Conservation (phyloP, 2,329 filamentous ascomycete species). For the Cadophora malorum region DNA sequence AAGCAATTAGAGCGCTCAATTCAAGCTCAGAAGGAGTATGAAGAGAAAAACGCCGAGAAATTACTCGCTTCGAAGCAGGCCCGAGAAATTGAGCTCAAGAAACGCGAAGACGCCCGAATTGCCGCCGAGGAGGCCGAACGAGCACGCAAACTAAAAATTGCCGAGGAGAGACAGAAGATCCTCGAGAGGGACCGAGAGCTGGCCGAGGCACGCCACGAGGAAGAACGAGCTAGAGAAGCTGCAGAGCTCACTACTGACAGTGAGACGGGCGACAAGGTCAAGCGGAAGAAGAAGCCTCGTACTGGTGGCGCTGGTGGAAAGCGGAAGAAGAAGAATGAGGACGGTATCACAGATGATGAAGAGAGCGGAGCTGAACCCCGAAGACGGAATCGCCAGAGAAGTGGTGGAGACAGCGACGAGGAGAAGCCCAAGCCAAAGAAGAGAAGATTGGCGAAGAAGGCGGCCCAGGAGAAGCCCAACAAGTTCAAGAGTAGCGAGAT, state of each 20-base stretch:
- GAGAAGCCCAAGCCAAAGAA: conserved; percentile 47
- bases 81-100: conserved; percentile 79
- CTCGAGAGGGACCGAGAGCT: conserved; percentile 75
- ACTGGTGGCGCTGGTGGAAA: conserved; percentile 49
- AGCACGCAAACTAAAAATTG: conserved; percentile 79
- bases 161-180: conserved; percentile 85
- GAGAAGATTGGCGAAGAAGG: conserved; percentile 44
- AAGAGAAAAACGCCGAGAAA: conserved; percentile 90
- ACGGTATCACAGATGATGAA: conserved; percentile 44
- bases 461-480: conserved; percentile 37
- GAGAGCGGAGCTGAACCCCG: conserved; percentile 41
- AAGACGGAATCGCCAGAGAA: conserved; percentile 36
- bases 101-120: conserved; percentile 77
- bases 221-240: conserved; percentile 70
- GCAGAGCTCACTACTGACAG: conserved; percentile 83
- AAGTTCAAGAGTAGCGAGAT: conserved; percentile 47
- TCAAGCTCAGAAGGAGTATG: conserved; percentile 86
- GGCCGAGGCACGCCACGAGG: conserved; percentile 73
- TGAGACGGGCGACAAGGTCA: conserved; percentile 82
- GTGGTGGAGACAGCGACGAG: conserved; percentile 44
- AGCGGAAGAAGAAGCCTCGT: conserved; percentile 72
- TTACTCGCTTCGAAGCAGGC: conserved; percentile 79
- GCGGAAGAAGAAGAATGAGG: conserved; percentile 50
- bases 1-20: conserved; percentile 88
- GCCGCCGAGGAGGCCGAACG: conserved; percentile 71